phyloP scores from a whole-genome alignment of 2,329 filamentous ascomycete species.

The Pyrenochaeta sp. region DNA sequence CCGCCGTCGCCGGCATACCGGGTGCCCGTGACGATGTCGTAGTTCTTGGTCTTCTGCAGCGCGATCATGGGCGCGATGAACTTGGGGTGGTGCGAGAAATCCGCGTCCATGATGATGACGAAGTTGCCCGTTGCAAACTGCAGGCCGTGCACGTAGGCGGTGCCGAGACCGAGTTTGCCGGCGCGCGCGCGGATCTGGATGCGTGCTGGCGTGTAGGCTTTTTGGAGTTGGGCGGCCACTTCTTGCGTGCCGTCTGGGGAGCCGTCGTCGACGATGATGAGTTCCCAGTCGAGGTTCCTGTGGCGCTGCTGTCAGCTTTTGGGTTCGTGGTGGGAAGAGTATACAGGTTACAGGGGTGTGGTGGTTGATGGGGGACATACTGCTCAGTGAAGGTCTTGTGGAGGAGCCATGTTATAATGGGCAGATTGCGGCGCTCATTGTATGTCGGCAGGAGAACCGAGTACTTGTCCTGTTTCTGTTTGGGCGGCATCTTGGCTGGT shows the following conservation, averaged over 20 bases:
- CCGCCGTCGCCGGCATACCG: conserved; percentile 86
- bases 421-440: conserved; percentile 97
- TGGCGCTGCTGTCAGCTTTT: conserved; percentile 13
- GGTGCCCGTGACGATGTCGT: conserved; percentile 97
- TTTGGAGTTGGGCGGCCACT: conserved; percentile 87
- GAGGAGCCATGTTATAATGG: conserved; percentile 93
- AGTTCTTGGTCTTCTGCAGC: conserved; percentile 77
- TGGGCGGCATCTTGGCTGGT: conserved; percentile 37
- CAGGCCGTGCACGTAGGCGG: conserved; percentile 93
- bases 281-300: conserved; percentile 93
- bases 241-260: conserved; percentile 94
- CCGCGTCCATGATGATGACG: conserved; percentile 99
- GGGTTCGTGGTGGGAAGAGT: not conserved
- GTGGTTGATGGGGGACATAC: conserved; percentile 60
- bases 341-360: conserved; percentile 1
- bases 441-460: conserved; percentile 97
- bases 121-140: conserved; percentile 91
- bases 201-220: conserved; percentile 77
- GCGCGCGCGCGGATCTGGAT: conserved; percentile 86
- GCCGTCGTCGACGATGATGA: conserved; percentile 98
- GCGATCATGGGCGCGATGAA: conserved; percentile 96
- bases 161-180: conserved; percentile 96
- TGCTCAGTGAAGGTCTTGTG: conserved; percentile 89
- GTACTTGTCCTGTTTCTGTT: conserved; percentile 75
- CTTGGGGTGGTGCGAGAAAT: conserved; percentile 98